A percentile compares a stretch with the other conserved stretches of the same genome.
These are phyloP conservation scores for Oropetium thomaeum DNA, from an alignment of 176 grass and related monocot genomes.

Conservation along the genomic window DNA sequence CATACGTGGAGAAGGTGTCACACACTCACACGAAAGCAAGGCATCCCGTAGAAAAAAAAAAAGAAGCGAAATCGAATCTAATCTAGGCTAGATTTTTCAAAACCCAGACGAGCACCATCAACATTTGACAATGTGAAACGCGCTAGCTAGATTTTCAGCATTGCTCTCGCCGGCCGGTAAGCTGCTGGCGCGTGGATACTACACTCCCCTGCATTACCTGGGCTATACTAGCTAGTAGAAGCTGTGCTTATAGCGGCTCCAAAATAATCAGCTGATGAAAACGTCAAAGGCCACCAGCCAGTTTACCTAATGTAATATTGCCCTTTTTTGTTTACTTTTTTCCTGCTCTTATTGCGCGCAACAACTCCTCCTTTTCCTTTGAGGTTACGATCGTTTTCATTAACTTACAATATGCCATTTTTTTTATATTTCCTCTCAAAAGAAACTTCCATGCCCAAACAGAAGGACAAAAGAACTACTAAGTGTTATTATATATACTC, in stretches of 20 bases:
- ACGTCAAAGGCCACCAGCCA: slow-evolving; percentile 25
- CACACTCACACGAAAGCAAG: slow-evolving; percentile 25
- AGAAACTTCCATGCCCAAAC: not conserved
- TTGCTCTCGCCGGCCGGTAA: too few relatives aligned
- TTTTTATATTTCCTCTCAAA: not conserved
- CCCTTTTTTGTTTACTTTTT: slow-evolving; percentile 4
- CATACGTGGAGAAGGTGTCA: too few relatives aligned
- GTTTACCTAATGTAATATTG: slow-evolving; percentile 4
- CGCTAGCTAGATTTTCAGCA: slow-evolving; percentile 34
- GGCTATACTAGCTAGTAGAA: too few relatives aligned
- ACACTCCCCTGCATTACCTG: too few relatives aligned
- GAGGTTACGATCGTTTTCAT: too few relatives aligned
- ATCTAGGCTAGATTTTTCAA: not conserved
- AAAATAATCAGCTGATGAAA: not conserved
- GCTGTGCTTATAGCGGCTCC: slow-evolving; percentile 35
- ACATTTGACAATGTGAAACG: slow-evolving; percentile 8
- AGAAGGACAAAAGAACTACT: not conserved
- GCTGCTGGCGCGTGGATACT: not conserved
- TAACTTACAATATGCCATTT: not conserved
- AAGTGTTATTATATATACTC: not conserved
- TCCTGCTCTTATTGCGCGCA: slow-evolving; percentile 9
- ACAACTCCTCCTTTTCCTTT: slow-evolving; percentile 7
- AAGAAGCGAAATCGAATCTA: slow-evolving; percentile 22
- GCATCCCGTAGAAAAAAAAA: not conserved
- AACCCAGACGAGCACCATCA: not conserved